Evolutionary conservation across 2,329 filamentous ascomycete genomes (phyloP).

Genomic region (Nannizzia gypsea): DNA sequence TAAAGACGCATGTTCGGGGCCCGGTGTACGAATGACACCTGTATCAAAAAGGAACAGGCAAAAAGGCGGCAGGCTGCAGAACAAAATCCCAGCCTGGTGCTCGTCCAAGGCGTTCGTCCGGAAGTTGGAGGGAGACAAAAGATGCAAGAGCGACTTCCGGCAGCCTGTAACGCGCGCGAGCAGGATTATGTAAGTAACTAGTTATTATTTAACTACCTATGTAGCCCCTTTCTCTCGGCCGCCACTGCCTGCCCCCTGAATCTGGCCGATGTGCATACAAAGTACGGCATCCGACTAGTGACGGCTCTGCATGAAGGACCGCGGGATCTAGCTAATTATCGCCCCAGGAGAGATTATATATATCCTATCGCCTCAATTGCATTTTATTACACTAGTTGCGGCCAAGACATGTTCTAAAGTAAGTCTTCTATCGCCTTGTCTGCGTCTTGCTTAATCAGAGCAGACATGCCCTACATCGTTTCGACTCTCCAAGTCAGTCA

Average conservation of each 20-base stretch:
- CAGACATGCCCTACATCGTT: constrained; percentile 67
- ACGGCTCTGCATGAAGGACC: too few relatives aligned
- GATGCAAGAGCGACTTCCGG: too few relatives aligned
- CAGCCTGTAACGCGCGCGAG: too few relatives aligned
- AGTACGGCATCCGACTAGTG: too few relatives aligned
- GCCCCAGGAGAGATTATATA: not conserved
- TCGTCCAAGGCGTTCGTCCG: too few relatives aligned
- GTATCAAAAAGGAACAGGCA: not conserved
- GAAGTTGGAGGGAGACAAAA: too few relatives aligned
- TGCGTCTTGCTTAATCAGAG: constrained; percentile 83
- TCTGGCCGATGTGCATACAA: too few relatives aligned
- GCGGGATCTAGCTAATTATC: too few relatives aligned
- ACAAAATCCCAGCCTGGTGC: not conserved
- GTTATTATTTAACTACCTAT: too few relatives aligned
- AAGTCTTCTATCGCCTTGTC: constrained; percentile 85
- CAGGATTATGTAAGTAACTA: not conserved
- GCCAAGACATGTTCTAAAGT: constrained; percentile 41
- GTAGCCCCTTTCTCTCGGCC: not conserved
- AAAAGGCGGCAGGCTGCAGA: not conserved
- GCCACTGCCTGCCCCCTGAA: too few relatives aligned
- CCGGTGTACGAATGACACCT: not conserved
- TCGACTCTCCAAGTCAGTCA: not conserved
- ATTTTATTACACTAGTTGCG: too few relatives aligned
- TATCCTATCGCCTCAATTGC: not conserved
- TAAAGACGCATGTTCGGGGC: not conserved